phyloP scores from a whole-genome alignment of 169 alveolate species.

The Amoebophrya sp. region DNA sequence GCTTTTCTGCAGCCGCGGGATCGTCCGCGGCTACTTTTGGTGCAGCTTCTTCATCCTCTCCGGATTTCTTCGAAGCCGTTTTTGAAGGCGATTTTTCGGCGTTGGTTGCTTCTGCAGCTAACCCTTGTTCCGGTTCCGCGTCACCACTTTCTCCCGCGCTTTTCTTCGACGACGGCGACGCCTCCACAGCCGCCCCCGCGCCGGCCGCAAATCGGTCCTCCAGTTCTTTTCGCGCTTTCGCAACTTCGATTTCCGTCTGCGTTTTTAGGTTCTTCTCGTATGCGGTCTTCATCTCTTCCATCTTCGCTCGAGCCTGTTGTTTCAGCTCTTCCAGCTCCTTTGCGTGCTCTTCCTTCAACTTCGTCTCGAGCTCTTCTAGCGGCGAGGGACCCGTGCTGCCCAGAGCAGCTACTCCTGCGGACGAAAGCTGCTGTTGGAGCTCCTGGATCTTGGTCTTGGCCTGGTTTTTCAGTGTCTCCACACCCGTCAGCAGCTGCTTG shows the following conservation, averaged over 20 bases:
- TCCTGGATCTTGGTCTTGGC: neutral
- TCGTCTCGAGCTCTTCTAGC: neutral
- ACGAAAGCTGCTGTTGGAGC: neutral
- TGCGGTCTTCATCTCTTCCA: too few species aligned
- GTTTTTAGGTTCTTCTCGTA: too few species aligned
- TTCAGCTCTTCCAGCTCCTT: neutral
- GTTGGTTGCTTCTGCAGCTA: neutral
- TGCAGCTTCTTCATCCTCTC: too few species aligned
- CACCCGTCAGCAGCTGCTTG: neutral
- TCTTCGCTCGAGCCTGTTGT: too few species aligned
- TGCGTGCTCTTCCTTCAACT: too few species aligned
- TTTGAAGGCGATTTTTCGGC: neutral
- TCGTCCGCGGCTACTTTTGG: neutral
- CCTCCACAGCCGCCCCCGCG: too few species aligned
- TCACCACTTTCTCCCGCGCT: too few species aligned
- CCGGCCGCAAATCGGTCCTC: neutral
- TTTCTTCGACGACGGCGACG: too few species aligned
- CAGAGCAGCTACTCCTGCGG: neutral
- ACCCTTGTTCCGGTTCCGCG: too few species aligned
- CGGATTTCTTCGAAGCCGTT: neutral
- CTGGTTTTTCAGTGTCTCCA: neutral
- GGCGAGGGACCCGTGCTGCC: neutral
- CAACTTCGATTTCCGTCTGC: too few species aligned
- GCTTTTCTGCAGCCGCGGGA: neutral
- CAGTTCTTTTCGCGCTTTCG: neutral